Base-by-base conservation (phyloP, 148 eudicot species). In the Pharnaceum exiguum region DNA sequence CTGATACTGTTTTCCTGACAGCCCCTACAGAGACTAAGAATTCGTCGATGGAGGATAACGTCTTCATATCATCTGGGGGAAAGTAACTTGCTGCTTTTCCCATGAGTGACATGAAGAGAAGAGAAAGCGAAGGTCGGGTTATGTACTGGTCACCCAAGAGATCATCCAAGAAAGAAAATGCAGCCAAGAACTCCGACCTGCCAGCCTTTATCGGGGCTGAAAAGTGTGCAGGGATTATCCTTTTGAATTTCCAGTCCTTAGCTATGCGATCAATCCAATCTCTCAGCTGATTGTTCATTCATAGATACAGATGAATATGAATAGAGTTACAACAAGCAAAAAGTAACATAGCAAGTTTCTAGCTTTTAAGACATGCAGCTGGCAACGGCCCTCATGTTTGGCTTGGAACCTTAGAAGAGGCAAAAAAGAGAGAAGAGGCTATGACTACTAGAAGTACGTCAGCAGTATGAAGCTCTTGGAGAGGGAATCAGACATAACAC, bases 1-100 rank as follows among this genome's bases (percentile, higher is more conserved):
- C 95, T 2, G 96, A 93, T 12, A 89, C 99, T 10, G 99, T 93
- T 66, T 89, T 93, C 79, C 89, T 93, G 19, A 93, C 99, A 19
- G 84, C 99, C 67, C 99, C 96, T 15, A 93, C 84, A 0, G 96
- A 93, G 62, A 93, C 99, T 69, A 93, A 65, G 57, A 93, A 89
- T 69, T 89, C 76, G 51, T 93, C 99, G 30, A 93, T 95, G 29
- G 96, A 89, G 3, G 99, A 89, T 19, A 93, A 63, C 21, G 99
- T 93, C 77, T 73, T 89, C 99, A 93, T 93, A 60, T 93, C 99
- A 61, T 93, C 99, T 0, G 96, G 96, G 16, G 99, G 96, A 55
- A 93, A 93, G 69, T 89, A 93, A 70, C 91, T 86, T 31, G 85
- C 86, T 11, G 99, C 91, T 48, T 80, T 93, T 30, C 99, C 99